Percentiles rank a stretch among this genome's conserved stretches.
Conservation (phyloP, 768 basidiomycete species). For the Phanerochaete carnosa region DNA sequence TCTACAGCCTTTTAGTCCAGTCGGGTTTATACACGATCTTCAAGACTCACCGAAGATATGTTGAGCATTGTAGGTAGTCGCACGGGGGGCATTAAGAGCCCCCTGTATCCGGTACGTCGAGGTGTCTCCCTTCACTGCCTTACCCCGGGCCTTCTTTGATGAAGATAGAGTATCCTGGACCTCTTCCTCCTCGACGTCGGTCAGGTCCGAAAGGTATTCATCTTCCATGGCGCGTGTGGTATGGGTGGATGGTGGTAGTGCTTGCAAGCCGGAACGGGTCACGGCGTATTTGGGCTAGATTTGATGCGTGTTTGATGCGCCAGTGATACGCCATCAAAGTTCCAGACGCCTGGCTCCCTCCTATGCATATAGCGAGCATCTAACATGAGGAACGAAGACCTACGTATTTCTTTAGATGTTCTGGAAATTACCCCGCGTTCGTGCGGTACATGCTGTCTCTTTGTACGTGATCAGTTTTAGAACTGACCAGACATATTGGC, state of each 20-base stretch:
- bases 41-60: conserved; percentile 28
- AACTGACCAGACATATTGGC: too few species aligned
- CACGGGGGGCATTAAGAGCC: conserved; percentile 21
- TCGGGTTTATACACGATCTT: background rate
- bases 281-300: background rate
- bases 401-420: too few species aligned
- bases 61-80: conserved; percentile 30
- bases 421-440: too few species aligned
- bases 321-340: too few species aligned
- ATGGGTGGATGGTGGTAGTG: background rate
- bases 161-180: conserved; percentile 13
- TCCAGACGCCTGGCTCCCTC: too few species aligned
- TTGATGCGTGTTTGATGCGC: background rate
- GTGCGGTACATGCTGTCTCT: too few species aligned
- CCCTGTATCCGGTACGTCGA: conserved; percentile 20
- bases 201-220: conserved; percentile 24
- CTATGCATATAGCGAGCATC: too few species aligned
- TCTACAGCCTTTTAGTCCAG: conserved; percentile 35
- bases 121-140: conserved; percentile 1
- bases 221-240: background rate
- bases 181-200: conserved; percentile 25
- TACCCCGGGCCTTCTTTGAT: conserved; percentile 7
- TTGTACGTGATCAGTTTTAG: too few species aligned
- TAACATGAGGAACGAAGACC: too few species aligned
- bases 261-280: background rate